These are phyloP conservation scores for Aspergillus nomiae DNA, from an alignment of 2,329 filamentous ascomycete species.

Conservation along the genomic window DNA sequence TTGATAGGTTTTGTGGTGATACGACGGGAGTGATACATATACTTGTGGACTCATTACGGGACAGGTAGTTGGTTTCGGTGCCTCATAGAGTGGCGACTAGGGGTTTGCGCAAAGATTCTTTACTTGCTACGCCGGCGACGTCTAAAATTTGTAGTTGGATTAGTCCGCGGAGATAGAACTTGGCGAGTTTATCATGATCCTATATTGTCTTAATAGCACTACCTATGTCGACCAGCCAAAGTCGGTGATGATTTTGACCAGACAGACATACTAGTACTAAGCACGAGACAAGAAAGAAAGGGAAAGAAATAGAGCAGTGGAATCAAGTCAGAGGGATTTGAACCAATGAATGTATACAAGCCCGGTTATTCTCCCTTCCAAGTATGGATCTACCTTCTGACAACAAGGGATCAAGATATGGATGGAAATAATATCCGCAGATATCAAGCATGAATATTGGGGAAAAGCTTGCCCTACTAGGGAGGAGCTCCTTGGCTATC, in stretches of 20 bases:
- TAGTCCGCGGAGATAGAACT: neutral
- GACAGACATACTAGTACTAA: neutral
- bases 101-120: neutral
- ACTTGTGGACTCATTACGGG: neutral
- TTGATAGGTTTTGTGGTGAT: neutral
- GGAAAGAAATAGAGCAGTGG: neutral
- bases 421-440: neutral
- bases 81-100: neutral
- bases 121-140: neutral
- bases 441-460: neutral
- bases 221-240: neutral
- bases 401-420: neutral
- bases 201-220: neutral
- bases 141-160: neutral
- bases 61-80: neutral
- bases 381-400: conserved; percentile 11
- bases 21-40: neutral
- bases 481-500: neutral
- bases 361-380: neutral
- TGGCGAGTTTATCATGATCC: neutral
- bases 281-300: neutral
- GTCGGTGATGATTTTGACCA: neutral
- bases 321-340: neutral
- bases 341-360: neutral
- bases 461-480: neutral